phyloP scores from a whole-genome alignment of 495 filamentous ascomycete genomes.

The Aspergillus homomorphus region DNA sequence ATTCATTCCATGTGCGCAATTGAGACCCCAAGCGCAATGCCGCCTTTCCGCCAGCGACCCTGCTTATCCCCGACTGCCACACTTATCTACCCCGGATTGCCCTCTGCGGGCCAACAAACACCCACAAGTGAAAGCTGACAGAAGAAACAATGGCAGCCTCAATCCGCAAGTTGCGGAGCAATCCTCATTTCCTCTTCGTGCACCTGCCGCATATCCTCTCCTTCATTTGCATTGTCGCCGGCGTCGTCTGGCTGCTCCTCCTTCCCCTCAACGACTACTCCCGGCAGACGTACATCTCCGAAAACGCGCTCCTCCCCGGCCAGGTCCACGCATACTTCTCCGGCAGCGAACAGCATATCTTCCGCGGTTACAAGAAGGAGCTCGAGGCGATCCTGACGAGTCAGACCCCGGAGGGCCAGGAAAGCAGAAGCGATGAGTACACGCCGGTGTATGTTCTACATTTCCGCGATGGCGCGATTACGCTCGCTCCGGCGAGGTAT shows the following conservation, averaged over 20 bases:
- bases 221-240: slow-evolving; percentile 79
- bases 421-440: slow-evolving; percentile 24
- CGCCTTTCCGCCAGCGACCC: background rate
- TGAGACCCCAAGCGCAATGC: too few relatives aligned
- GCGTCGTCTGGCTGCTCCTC: slow-evolving; percentile 86
- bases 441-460: slow-evolving; percentile 45
- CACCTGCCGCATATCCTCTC: slow-evolving; percentile 57
- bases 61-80: background rate
- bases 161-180: slow-evolving; percentile 45
- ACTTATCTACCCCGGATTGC: slow-evolving; percentile 18
- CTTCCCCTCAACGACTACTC: slow-evolving; percentile 94
- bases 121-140: slow-evolving; percentile 21
- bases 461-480: background rate
- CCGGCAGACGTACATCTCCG: slow-evolving; percentile 90
- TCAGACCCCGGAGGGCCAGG: slow-evolving; percentile 14
- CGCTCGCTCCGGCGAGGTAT: background rate
- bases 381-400: slow-evolving; percentile 49
- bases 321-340: slow-evolving; percentile 98
- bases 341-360: slow-evolving; percentile 92
- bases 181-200: slow-evolving; percentile 40
- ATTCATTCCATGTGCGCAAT: background rate
- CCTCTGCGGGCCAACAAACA: slow-evolving; percentile 17
- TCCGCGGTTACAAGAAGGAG: slow-evolving; percentile 88
- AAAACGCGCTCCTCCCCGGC: slow-evolving; percentile 92
- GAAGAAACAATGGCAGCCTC: slow-evolving; percentile 27